phyloP scores from a whole-genome alignment of 2,329 filamentous ascomycete species.

The Neophaeococcomyces mojaviensis region DNA sequence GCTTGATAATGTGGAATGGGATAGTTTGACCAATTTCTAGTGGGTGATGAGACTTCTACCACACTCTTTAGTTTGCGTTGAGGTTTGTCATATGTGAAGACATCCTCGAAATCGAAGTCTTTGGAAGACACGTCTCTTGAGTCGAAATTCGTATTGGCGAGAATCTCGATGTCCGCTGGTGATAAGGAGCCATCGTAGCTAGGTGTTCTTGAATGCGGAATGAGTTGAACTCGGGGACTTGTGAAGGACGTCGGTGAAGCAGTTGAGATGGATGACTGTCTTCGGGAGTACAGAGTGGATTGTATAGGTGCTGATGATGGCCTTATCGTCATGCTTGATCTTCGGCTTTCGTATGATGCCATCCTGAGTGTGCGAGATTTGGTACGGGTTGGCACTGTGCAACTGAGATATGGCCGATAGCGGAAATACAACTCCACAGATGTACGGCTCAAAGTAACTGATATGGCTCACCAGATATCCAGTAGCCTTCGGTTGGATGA shows the following conservation, averaged over 20 bases:
- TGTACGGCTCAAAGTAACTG: too few species aligned
- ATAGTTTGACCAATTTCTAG: slow-evolving; percentile 22
- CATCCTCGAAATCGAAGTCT: slow-evolving; percentile 24
- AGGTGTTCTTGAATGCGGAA: slow-evolving; percentile 19
- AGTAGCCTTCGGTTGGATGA: too few species aligned
- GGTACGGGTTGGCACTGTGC: too few species aligned
- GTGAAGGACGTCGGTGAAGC: slow-evolving; percentile 8
- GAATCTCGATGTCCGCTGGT: slow-evolving; percentile 15
- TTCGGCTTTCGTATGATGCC: slow-evolving; percentile 13
- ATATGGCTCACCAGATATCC: too few species aligned
- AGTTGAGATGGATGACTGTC: slow-evolving; percentile 7
- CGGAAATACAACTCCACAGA: background rate
- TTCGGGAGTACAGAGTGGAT: slow-evolving; percentile 2
- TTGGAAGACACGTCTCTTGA: slow-evolving; percentile 21
- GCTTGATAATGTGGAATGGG: slow-evolving; percentile 20
- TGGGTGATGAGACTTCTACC: slow-evolving; percentile 21
- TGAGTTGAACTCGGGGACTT: slow-evolving; percentile 19
- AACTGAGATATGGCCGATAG: background rate
- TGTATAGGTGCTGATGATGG: slow-evolving; percentile 11
- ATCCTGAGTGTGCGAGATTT: slow-evolving; percentile 1
- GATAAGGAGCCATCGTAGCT: slow-evolving; percentile 22
- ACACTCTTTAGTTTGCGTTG: slow-evolving; percentile 19
- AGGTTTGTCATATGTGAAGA: slow-evolving; percentile 24
- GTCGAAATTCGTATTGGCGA: slow-evolving; percentile 20
- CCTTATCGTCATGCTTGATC: slow-evolving; percentile 11